Evolutionary conservation across 2,329 filamentous ascomycete species (phyloP), one percentile per base, ranked within the genome.

Genomic region (Torrubiella hemipterigena): DNA sequence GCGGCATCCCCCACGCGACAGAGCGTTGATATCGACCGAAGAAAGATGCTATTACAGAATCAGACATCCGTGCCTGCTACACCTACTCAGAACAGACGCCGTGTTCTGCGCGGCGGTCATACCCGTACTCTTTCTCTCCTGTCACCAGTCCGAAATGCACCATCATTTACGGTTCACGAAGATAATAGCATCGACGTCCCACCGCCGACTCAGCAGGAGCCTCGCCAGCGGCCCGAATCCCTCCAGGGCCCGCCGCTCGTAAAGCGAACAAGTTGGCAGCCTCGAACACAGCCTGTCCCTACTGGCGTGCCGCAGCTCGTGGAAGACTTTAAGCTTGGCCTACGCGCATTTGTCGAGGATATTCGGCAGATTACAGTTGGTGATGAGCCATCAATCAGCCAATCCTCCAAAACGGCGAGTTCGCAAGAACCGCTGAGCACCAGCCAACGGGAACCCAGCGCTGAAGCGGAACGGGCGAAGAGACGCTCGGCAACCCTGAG

Each of bases 261-360:
- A 19, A 75, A 75, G 49, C 66, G 70, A n/a, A 65, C 69, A 3
- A 72, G 71, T 3, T 76, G 71, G 71, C 64, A 71, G 17, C 67
- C 70, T 25, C 63, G 63, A 25, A 59, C 64, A 18, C 58, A 61
- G 18, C 61, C 60, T 26, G 58, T 56, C 18, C 42, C 50, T 10
- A 48, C 58, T 1, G 65, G 54, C 26, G 56, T 73, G 36, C 86
- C 86, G 50, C 83, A 91, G 53, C 78, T 94, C 55, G 82, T 87
- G 12, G 81, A 83, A 37, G 91, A 95, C 55, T 77, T 98, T 54
- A 84, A 79, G 51, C 75, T 91, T 31, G 89, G 91, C 3, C 61
- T 98, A 29, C 87, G 82, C 75, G 94, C 84, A 2, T 98, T 98
- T 55, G 76, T 94, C 37, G 91, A 96, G 52, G 91, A 98, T 50